Evolutionary conservation across 176 grass and related monocot species (phyloP).

Genomic region (Triticum urartu): DNA sequence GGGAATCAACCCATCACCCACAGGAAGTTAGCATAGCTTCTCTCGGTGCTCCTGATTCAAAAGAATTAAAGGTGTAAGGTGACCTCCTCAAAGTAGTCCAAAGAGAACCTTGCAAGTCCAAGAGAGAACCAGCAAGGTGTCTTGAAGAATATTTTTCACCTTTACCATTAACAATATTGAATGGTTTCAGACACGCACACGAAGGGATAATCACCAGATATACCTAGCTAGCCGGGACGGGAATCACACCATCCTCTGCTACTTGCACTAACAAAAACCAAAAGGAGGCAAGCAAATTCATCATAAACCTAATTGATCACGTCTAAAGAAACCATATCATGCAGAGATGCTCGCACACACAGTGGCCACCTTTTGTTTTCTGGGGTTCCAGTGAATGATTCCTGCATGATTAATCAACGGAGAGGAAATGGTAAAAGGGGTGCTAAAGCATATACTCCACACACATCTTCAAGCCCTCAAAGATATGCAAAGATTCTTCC

Average conservation of each 20-base stretch:
- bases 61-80: slow-evolving; percentile 57
- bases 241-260: slow-evolving; percentile 37
- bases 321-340: background rate
- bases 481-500: slow-evolving; percentile 58
- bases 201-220: slow-evolving; percentile 73
- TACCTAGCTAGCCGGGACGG: slow-evolving; percentile 49
- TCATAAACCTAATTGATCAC: background rate
- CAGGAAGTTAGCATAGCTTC: slow-evolving; percentile 21
- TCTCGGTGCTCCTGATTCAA: slow-evolving; percentile 35
- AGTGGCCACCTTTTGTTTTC: slow-evolving; percentile 36
- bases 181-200: slow-evolving; percentile 27
- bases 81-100: slow-evolving; percentile 43
- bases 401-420: slow-evolving; percentile 61
- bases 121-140: slow-evolving; percentile 54
- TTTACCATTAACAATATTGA: slow-evolving; percentile 42
- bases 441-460: slow-evolving; percentile 84
- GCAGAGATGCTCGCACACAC: slow-evolving; percentile 47
- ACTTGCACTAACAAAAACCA: slow-evolving; percentile 43
- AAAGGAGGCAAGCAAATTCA: slow-evolving; percentile 23
- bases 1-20: slow-evolving; percentile 28
- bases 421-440: slow-evolving; percentile 52
- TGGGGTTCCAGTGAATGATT: slow-evolving; percentile 46
- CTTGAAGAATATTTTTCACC: slow-evolving; percentile 53
- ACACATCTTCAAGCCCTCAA: slow-evolving; percentile 72
- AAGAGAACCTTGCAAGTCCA: slow-evolving; percentile 61